Percentiles rank a stretch among this genome's conserved stretches.
phyloP scores from a whole-genome alignment of 176 grass and related monocot species.

The Stipa capillata region DNA sequence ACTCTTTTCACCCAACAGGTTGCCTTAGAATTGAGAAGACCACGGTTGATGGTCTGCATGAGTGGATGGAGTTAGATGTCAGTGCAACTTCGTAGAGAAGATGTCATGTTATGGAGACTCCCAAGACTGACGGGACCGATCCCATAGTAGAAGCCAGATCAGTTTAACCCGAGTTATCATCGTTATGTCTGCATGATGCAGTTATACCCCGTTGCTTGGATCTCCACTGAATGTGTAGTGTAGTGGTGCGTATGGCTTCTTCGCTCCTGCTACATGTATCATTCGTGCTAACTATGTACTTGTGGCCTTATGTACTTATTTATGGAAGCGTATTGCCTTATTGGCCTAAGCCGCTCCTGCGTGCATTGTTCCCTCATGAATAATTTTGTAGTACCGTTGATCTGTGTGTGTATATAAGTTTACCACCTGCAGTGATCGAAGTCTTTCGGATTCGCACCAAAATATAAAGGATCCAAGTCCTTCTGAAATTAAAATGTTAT shows the following conservation, averaged over 20 bases:
- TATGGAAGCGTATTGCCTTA: not conserved
- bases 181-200: conserved; percentile 1
- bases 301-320: not conserved
- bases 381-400: too few relatives aligned
- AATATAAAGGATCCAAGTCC: too few relatives aligned
- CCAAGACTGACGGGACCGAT: not conserved
- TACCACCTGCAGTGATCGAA: too few relatives aligned
- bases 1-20: not conserved
- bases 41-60: not conserved
- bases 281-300: not conserved
- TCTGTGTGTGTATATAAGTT: too few relatives aligned
- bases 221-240: not conserved
- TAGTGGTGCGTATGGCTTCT: not conserved
- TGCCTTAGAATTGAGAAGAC: not conserved
- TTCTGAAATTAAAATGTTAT: too few relatives aligned
- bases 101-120: not conserved
- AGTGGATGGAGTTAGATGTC: not conserved
- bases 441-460: too few relatives aligned
- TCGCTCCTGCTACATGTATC: not conserved
- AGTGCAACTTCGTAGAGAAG: conserved; percentile 18
- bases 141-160: conserved; percentile 1
- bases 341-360: not conserved
- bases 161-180: not conserved
- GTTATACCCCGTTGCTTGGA: not conserved
- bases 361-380: not conserved